Percentiles rank a stretch among this genome's conserved stretches.
Conservation (phyloP, 345 rosid species). For the Angophora floribunda region DNA sequence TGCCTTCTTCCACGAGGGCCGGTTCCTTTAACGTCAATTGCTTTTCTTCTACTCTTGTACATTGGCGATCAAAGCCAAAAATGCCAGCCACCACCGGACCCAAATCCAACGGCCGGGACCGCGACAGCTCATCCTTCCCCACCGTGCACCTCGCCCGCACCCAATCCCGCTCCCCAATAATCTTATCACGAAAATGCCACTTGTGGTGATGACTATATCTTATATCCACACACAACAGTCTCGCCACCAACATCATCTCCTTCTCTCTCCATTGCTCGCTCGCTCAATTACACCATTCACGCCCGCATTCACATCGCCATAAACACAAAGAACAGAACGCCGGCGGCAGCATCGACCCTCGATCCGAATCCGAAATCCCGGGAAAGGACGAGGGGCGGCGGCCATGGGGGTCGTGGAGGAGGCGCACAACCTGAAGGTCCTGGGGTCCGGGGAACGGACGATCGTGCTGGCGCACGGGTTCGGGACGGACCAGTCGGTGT, state of each 20-base stretch:
- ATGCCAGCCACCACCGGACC: not conserved
- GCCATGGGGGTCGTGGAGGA: conserved; percentile 71
- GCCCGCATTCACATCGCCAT: not conserved
- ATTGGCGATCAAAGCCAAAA: not conserved
- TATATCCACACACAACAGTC: not conserved
- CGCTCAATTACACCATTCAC: not conserved
- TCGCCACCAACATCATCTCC: not conserved
- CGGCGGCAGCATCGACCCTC: not conserved
- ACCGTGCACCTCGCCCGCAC: not conserved
- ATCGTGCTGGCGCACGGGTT: conserved; percentile 80
- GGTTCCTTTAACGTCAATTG: not conserved
- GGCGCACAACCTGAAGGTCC: conserved; percentile 72
- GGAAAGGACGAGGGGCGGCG: accelerated
- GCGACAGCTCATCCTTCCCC: not conserved
- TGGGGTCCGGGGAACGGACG: conserved; percentile 49
- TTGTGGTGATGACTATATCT: not conserved
- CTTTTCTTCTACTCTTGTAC: too few species aligned
- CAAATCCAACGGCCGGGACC: not conserved
- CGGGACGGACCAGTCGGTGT: conserved; percentile 89
- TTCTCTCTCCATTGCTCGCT: too few species aligned
- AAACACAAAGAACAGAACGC: too few species aligned
- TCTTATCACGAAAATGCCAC: not conserved
- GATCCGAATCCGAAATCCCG: not conserved
- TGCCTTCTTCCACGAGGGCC: not conserved
- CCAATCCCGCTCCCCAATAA: not conserved